A percentile compares a stretch with the other conserved stretches of the same genome.
Evolutionary conservation across 2,329 filamentous ascomycete genomes (phyloP).

Genomic region (Niveomyces coronatus): DNA sequence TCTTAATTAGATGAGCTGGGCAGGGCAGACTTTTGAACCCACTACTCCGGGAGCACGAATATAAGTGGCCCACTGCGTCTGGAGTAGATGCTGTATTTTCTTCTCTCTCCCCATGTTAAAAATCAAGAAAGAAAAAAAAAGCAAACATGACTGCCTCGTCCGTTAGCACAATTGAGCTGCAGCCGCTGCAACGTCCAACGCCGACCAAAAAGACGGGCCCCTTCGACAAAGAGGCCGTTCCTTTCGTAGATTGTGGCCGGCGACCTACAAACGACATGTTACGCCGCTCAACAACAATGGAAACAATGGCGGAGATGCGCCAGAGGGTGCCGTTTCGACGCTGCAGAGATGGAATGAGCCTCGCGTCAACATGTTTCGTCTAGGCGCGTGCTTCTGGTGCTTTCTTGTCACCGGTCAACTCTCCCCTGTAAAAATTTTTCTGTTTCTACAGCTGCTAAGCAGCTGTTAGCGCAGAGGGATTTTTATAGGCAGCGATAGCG

Average conservation of each 20-base stretch:
- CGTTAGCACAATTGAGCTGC: constrained; percentile 3
- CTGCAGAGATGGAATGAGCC: constrained; percentile 38
- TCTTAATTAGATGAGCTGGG: no score
- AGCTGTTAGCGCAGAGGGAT: neutral
- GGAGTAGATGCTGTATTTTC: no score
- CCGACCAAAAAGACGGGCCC: neutral
- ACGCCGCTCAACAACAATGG: no score
- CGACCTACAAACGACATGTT: constrained; percentile 1
- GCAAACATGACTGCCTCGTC: no score
- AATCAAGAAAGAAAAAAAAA: no score
- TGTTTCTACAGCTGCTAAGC: neutral
- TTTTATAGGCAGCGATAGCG: neutral
- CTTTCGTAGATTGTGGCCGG: neutral
- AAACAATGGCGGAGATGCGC: no score
- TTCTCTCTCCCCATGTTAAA: no score
- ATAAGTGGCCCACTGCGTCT: no score
- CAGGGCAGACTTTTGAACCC: no score
- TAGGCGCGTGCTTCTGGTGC: constrained; percentile 45
- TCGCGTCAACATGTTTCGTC: constrained; percentile 34
- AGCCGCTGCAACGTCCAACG: constrained; percentile 1
- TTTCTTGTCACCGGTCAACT: constrained; percentile 37
- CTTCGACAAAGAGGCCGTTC: neutral
- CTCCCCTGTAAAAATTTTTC: neutral
- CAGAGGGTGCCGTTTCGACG: neutral
- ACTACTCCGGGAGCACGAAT: no score